phyloP scores from a whole-genome alignment of 345 rosid genomes.

The Conringia planisiliqua region DNA sequence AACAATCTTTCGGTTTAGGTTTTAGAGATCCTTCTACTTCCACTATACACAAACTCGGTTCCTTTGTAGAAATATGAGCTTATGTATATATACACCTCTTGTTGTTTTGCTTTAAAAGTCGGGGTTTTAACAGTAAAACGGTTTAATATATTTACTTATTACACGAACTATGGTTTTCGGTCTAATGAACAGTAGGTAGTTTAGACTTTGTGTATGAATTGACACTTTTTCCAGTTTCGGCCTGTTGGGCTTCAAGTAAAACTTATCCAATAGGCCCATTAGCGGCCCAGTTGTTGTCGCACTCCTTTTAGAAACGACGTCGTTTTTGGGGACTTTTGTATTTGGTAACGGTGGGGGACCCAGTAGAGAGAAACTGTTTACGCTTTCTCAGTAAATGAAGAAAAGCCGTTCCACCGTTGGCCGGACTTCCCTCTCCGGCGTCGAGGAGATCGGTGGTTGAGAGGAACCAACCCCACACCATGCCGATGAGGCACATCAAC shows the following conservation, averaged over 20 bases:
- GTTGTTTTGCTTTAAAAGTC: background rate
- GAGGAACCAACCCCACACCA: constrained; percentile 18
- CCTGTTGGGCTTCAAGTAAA: background rate
- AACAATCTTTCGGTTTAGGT: constrained; percentile 27
- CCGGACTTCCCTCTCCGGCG: constrained; percentile 30
- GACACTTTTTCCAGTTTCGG: background rate
- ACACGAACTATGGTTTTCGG: background rate
- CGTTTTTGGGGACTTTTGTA: background rate
- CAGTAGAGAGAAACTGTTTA: constrained; percentile 7
- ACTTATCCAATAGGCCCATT: background rate
- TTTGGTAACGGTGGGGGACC: constrained; percentile 16
- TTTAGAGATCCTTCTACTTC: constrained; percentile 1
- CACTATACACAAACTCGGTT: constrained; percentile 1
- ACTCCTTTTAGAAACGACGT: background rate
- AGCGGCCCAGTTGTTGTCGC: background rate
- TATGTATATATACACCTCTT: background rate
- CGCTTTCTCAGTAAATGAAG: constrained; percentile 14
- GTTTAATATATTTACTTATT: background rate
- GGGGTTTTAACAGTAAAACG: background rate
- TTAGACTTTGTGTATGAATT: too few relatives aligned
- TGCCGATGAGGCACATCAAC: constrained; percentile 63
- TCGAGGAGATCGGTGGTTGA: constrained; percentile 16
- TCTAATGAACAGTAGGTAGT: background rate
- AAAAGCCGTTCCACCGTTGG: background rate
- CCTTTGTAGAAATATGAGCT: constrained; percentile 12